Conservation (phyloP, 1,139 yeast genomes). For the Geotrichum siamense region DNA sequence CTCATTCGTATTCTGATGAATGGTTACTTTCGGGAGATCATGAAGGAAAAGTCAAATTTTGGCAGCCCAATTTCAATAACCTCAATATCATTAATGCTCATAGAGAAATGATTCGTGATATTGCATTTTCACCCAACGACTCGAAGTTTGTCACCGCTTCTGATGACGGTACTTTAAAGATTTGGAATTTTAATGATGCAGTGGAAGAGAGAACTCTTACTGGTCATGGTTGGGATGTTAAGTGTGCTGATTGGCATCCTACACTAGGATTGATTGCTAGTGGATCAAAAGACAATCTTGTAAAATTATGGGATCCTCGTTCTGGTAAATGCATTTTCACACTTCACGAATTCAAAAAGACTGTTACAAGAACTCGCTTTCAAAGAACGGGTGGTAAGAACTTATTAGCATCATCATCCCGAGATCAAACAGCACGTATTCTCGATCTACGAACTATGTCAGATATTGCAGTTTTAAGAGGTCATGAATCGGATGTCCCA, state of each 20-base stretch:
- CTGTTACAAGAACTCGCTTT: conserved; percentile 75
- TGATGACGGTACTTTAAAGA: conserved; percentile 81
- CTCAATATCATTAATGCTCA: conserved; percentile 75
- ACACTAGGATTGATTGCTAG: conserved; percentile 56
- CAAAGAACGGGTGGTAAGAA: conserved; percentile 61
- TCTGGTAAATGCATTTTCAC: conserved; percentile 69
- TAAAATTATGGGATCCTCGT: conserved; percentile 96
- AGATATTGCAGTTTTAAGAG: conserved; percentile 64
- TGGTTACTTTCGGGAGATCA: conserved; percentile 94
- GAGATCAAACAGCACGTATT: conserved; percentile 82
- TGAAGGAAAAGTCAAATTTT: conserved; percentile 82
- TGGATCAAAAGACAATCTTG: conserved; percentile 86
- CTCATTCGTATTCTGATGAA: conserved; percentile 85
- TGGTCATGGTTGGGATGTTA: conserved; percentile 99
- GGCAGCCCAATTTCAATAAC: conserved; percentile 98
- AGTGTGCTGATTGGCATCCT: conserved; percentile 96
- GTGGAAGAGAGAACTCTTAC: conserved; percentile 69
- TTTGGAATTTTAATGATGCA: conserved; percentile 93
- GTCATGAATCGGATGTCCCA: conserved; percentile 78
- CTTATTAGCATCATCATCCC: conserved; percentile 74
- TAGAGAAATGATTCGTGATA: conserved; percentile 73
- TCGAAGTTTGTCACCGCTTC: conserved; percentile 85
- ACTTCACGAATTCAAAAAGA: conserved; percentile 86
- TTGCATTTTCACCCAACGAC: conserved; percentile 86
- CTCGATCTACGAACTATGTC: conserved; percentile 83